Evolutionary conservation across 257 asterid genomes (phyloP), one percentile per base, ranked within the genome.

Genomic region (Petrea volubilis): DNA sequence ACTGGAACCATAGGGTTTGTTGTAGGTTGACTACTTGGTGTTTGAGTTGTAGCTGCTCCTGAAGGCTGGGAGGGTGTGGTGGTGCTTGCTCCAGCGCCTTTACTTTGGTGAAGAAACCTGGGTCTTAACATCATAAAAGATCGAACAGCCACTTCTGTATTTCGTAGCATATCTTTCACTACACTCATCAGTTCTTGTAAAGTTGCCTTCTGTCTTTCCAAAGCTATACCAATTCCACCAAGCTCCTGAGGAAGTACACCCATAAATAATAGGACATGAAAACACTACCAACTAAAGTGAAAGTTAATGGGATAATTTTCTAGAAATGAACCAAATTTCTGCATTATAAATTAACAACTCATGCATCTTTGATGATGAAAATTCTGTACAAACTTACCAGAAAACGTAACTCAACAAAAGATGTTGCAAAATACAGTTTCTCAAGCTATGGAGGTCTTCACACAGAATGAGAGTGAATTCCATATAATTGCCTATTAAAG

Each of bases 91-190:
- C 84, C 72, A 82, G 85, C 82, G 57, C 71, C 70, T 70, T 77
- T 81, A 75, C 77, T 87, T 73, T 87, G 89, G 82, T 84, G 98
- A 67, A 79, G 86, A 85, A 92, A 92, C 77, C 97, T 84, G 20
- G 97, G 97, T 21, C 88, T 83, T 68, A 92, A 73, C 85, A 92
- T 95, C 96, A 90, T 88, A 81, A 86, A 95, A 67, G 99, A 95
- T 49, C 99, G 90, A 56, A 95, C 90, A 15, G 96, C 98, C 65
- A 87, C 82, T 82, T 95, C 99, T 18, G 99, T 81, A 74, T 95
- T 88, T 51, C 92, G 88, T 60, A 95, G 86, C 87, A 95, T 88
- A 76, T 95, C 96, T 74, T 92, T 95, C 34, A 79, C 93, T 58
- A 68, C 94, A 44, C 77, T 57, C 98, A 95, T 90, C 57, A 90